Percentiles rank a stretch among this genome's conserved stretches.
Conservation (phyloP, 441 rosid genomes). For the Pelargonium exstipulatum region DNA sequence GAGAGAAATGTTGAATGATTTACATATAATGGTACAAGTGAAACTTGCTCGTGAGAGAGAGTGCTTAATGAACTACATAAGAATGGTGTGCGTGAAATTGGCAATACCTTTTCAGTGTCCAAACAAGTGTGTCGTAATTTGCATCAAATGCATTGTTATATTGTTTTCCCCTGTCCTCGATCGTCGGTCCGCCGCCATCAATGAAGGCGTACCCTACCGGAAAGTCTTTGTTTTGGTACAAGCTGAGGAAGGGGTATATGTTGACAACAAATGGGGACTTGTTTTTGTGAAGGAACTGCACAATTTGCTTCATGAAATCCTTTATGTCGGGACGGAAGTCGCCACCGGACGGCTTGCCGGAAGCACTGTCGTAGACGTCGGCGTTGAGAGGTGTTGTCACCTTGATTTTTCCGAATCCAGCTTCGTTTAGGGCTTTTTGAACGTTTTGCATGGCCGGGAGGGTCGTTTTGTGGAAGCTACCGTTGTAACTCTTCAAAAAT, state of each 20-base stretch:
- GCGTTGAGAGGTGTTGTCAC: slow-evolving; percentile 68
- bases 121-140: slow-evolving; percentile 76
- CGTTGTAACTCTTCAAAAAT: slow-evolving; percentile 60
- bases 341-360: slow-evolving; percentile 60
- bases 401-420: slow-evolving; percentile 49
- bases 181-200: slow-evolving; percentile 26
- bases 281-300: slow-evolving; percentile 37
- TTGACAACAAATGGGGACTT: slow-evolving; percentile 66
- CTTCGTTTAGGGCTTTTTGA: slow-evolving; percentile 61
- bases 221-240: slow-evolving; percentile 47
- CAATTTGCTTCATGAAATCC: slow-evolving; percentile 37
- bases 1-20: too few species aligned
- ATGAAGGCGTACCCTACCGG: slow-evolving; percentile 64
- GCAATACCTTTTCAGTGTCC: slow-evolving; percentile 43
- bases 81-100: too few species aligned
- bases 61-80: too few species aligned
- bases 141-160: slow-evolving; percentile 78
- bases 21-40: too few species aligned
- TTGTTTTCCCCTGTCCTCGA: slow-evolving; percentile 33
- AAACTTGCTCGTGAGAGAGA: too few species aligned
- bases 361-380: slow-evolving; percentile 59
- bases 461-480: slow-evolving; percentile 33
- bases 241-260: slow-evolving; percentile 87
- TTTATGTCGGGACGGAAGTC: slow-evolving; percentile 47
- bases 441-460: slow-evolving; percentile 64